Percentiles rank a stretch among this genome's conserved stretches.
Evolutionary conservation across 1,284 basidiomycete genomes (phyloP).

Genomic region (Hortiboletus rubellus): DNA sequence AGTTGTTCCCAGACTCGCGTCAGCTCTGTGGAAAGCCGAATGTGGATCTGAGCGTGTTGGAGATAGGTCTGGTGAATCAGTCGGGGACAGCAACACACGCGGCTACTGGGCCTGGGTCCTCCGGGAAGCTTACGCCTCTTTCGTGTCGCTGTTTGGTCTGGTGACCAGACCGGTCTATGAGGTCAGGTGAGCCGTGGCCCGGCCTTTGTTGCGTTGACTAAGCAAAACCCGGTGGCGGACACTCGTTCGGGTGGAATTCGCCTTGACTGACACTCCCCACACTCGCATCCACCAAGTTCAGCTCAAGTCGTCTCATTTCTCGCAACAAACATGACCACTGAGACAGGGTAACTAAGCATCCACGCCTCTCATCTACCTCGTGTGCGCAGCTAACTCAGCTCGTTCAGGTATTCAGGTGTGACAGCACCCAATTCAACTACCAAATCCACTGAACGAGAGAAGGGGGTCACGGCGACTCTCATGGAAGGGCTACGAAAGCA

Average conservation of each 20-base stretch:
- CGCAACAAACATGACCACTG: conserved; percentile 38
- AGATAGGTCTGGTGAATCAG: too few species aligned
- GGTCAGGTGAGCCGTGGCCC: too few species aligned
- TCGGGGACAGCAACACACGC: too few species aligned
- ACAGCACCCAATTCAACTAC: conserved; percentile 91
- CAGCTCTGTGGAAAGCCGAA: too few species aligned
- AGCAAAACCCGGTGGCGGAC: conserved; percentile 24
- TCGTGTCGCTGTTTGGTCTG: too few species aligned
- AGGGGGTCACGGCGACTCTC: conserved; percentile 82
- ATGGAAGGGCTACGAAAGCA: conserved; percentile 89
- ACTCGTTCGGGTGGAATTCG: conserved; percentile 4
- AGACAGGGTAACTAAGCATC: conserved; percentile 35
- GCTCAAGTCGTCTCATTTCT: not conserved
- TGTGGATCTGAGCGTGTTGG: too few species aligned
- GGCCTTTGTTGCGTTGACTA: conserved; percentile 27
- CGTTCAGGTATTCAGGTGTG: conserved; percentile 66
- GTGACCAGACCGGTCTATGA: too few species aligned
- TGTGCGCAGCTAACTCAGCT: conserved; percentile 11
- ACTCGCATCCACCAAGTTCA: conserved; percentile 12
- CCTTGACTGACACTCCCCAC: conserved; percentile 14
- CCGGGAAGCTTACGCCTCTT: too few species aligned
- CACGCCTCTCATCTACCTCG: conserved; percentile 4
- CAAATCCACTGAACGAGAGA: conserved; percentile 70
- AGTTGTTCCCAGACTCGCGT: too few species aligned
- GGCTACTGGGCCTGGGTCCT: too few species aligned